phyloP scores from a whole-genome alignment of 257 asterid genomes.

The Leptodermis oblonga region DNA sequence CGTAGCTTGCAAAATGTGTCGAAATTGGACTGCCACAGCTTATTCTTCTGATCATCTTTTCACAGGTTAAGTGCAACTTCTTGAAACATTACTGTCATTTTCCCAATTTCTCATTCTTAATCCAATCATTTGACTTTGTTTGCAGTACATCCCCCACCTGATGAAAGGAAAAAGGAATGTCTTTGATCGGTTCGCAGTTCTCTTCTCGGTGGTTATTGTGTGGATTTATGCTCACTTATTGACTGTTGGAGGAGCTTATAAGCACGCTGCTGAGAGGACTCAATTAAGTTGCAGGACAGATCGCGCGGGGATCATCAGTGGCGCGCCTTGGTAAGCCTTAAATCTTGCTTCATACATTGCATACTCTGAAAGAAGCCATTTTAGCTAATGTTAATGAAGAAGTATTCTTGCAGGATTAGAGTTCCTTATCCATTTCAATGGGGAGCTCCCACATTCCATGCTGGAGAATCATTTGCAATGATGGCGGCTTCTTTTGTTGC shows the following conservation, averaged over 20 bases:
- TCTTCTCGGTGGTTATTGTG: slow-evolving; percentile 70
- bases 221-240: slow-evolving; percentile 86
- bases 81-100: neutral
- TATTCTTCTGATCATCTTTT: slow-evolving; percentile 62
- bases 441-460: slow-evolving; percentile 92
- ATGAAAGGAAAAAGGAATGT: slow-evolving; percentile 56
- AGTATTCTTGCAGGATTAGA: slow-evolving; percentile 60
- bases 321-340: slow-evolving; percentile 71
- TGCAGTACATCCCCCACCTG: slow-evolving; percentile 69
- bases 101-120: neutral
- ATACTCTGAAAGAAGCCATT: neutral
- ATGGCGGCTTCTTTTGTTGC: slow-evolving; percentile 89
- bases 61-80: slow-evolving; percentile 54
- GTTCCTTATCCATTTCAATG: slow-evolving; percentile 94
- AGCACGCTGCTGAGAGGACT: slow-evolving; percentile 40
- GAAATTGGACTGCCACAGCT: slow-evolving; percentile 92
- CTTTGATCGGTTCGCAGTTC: slow-evolving; percentile 72
- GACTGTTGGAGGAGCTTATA: slow-evolving; percentile 85
- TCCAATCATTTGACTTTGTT: slow-evolving; percentile 5
- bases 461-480: slow-evolving; percentile 97
- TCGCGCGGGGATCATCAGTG: slow-evolving; percentile 76
- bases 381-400: neutral
- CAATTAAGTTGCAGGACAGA: slow-evolving; percentile 90
- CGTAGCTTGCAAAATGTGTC: slow-evolving; percentile 79
- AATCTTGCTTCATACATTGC: neutral